A percentile compares a stretch with the other conserved stretches of the same genome.
These are phyloP conservation scores for Penicillium sp. DNA, from an alignment of 2,329 filamentous ascomycete species.

Conservation along the genomic window DNA sequence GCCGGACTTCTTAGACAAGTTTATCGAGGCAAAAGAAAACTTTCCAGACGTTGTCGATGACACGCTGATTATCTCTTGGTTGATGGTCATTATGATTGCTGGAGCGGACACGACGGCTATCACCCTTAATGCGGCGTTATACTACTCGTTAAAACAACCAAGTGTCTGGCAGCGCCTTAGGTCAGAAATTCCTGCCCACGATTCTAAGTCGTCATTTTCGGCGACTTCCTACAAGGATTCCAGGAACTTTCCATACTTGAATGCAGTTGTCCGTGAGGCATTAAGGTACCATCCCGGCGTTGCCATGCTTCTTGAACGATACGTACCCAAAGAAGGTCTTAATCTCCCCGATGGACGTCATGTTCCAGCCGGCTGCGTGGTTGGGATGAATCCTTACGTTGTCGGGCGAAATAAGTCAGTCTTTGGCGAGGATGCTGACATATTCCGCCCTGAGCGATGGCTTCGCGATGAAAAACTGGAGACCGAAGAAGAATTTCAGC, in stretches of 20 bases:
- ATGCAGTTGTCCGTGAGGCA: constrained; percentile 55
- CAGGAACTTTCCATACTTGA: constrained; percentile 42
- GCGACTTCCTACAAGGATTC: constrained; percentile 18
- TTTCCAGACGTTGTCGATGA: constrained; percentile 38
- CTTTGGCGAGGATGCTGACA: constrained; percentile 49
- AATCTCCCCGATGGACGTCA: constrained; percentile 28
- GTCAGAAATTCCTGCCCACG: constrained; percentile 10
- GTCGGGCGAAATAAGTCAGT: constrained; percentile 39
- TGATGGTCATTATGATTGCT: constrained; percentile 36
- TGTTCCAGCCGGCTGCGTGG: constrained; percentile 34
- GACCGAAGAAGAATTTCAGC: constrained; percentile 33
- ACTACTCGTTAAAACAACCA: constrained; percentile 21
- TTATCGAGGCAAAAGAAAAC: constrained; percentile 39
- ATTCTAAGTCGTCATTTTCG: not conserved
- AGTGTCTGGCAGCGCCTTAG: constrained; percentile 12
- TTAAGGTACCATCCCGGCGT: constrained; percentile 52
- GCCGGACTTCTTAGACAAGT: constrained; percentile 43
- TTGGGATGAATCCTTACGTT: constrained; percentile 39
- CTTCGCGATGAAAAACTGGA: constrained; percentile 35
- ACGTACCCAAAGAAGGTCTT: constrained; percentile 41
- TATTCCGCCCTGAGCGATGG: constrained; percentile 52
- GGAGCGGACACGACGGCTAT: constrained; percentile 41
- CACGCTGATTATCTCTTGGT: constrained; percentile 35
- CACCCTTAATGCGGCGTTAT: constrained; percentile 29
- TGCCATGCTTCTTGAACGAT: constrained; percentile 51